A percentile compares a stretch with the other conserved stretches of the same genome.
phyloP scores from a whole-genome alignment of 768 basidiomycete species.

The Butyriboletus loyo region DNA sequence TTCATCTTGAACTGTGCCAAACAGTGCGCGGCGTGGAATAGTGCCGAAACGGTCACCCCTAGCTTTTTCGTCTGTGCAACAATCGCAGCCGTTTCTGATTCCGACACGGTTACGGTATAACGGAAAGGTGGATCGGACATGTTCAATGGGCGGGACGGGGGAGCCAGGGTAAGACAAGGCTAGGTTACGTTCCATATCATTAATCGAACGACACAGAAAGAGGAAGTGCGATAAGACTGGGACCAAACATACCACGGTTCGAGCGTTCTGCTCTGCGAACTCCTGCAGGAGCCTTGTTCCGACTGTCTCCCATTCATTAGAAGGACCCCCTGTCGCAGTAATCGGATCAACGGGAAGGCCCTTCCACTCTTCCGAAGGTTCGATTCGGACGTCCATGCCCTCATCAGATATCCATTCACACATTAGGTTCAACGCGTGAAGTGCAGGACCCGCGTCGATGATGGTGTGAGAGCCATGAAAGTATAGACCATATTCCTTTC shows the following conservation, averaged over 20 bases:
- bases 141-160: slow-evolving; percentile 4
- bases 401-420: slow-evolving; percentile 20
- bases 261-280: background rate
- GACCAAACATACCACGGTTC: slow-evolving; percentile 5
- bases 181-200: background rate
- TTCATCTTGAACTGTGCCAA: slow-evolving; percentile 22
- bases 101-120: background rate
- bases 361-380: slow-evolving; percentile 20
- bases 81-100: slow-evolving; percentile 10
- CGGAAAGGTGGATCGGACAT: slow-evolving; percentile 6
- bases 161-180: slow-evolving; percentile 5
- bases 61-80: slow-evolving; percentile 7
- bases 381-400: slow-evolving; percentile 8
- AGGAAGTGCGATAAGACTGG: background rate
- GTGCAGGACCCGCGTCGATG: slow-evolving; percentile 21
- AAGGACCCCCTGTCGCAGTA: slow-evolving; percentile 20
- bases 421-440: slow-evolving; percentile 22
- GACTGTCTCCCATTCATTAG: slow-evolving; percentile 12
- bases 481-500: slow-evolving; percentile 18
- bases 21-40: slow-evolving; percentile 24
- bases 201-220: background rate
- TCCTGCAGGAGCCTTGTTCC: slow-evolving; percentile 18
- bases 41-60: slow-evolving; percentile 8
- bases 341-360: slow-evolving; percentile 26
- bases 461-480: slow-evolving; percentile 21